phyloP scores from a whole-genome alignment of 2,329 filamentous ascomycete species.

The Colletotrichum neosansevieriae region DNA sequence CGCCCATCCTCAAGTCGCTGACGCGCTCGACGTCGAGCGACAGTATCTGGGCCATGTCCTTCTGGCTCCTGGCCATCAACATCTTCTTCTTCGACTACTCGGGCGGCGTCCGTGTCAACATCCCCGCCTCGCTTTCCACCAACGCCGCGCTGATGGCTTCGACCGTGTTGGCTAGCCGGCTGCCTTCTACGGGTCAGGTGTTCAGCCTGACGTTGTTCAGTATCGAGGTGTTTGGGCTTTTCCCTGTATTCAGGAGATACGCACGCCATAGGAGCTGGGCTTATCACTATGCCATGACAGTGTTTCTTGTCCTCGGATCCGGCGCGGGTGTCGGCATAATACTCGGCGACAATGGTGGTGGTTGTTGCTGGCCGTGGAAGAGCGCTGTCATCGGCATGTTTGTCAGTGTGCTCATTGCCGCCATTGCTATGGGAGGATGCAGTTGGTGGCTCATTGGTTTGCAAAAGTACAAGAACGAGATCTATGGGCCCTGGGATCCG shows the following conservation, averaged over 20 bases:
- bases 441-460: conserved; percentile 98
- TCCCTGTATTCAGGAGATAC: conserved; percentile 96
- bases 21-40: conserved; percentile 92
- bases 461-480: conserved; percentile 99
- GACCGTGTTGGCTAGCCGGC: conserved; percentile 89
- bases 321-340: conserved; percentile 81
- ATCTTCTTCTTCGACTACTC: conserved; percentile 97
- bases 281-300: conserved; percentile 83
- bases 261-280: conserved; percentile 84
- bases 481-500: conserved; percentile 97
- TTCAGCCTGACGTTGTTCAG: conserved; percentile 96
- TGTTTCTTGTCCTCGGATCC: conserved; percentile 81
- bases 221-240: conserved; percentile 96
- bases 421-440: conserved; percentile 88
- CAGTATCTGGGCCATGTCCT: conserved; percentile 97
- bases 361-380: conserved; percentile 62
- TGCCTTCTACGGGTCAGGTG: conserved; percentile 92
- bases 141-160: conserved; percentile 97
- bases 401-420: conserved; percentile 79
- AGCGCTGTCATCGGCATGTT: conserved; percentile 77
- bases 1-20: conserved; percentile 96
- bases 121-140: conserved; percentile 84
- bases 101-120: conserved; percentile 62
- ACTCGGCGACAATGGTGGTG: conserved; percentile 57
- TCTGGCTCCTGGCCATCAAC: conserved; percentile 93